A percentile compares a stretch with the other conserved stretches of the same genome.
phyloP scores from a whole-genome alignment of 2,329 filamentous ascomycete genomes.

The Aaosphaeria pasadenensis region DNA sequence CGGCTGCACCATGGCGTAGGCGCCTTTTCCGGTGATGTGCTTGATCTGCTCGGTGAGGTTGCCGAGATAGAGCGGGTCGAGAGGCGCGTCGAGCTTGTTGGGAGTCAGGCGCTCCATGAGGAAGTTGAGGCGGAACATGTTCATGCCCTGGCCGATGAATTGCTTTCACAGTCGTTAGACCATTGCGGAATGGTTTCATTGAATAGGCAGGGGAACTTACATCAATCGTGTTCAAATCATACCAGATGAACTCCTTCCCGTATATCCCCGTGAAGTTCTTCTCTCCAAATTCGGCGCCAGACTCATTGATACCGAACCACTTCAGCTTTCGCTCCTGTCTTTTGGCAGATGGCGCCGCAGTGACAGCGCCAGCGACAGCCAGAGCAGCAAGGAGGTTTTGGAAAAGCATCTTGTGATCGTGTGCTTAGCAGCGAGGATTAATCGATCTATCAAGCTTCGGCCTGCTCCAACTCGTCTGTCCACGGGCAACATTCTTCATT shows the following conservation, averaged over 20 bases:
- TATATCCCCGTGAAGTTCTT: slow-evolving; percentile 55
- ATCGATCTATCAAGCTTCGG: background rate
- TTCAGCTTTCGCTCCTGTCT: slow-evolving; percentile 28
- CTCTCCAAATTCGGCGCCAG: slow-evolving; percentile 64
- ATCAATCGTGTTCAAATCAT: slow-evolving; percentile 47
- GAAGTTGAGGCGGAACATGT: slow-evolving; percentile 56
- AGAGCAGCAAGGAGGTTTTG: slow-evolving; percentile 25
- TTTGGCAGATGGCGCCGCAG: slow-evolving; percentile 23
- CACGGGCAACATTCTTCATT: background rate
- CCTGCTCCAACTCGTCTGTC: background rate
- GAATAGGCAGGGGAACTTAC: slow-evolving; percentile 8
- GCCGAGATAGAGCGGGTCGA: slow-evolving; percentile 43
- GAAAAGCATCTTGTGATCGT: slow-evolving; percentile 23
- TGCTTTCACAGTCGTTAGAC: slow-evolving; percentile 25
- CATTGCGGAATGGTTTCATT: background rate
- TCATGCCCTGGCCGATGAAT: slow-evolving; percentile 53
- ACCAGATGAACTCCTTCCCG: slow-evolving; percentile 63
- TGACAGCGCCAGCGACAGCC: slow-evolving; percentile 23
- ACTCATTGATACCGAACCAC: slow-evolving; percentile 52
- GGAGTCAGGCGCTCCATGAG: slow-evolving; percentile 59
- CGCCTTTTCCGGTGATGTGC: slow-evolving; percentile 47
- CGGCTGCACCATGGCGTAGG: slow-evolving; percentile 48
- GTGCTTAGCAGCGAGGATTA: background rate
- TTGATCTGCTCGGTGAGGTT: slow-evolving; percentile 44
- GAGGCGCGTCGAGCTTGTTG: slow-evolving; percentile 44